Conservation (phyloP, 2,329 filamentous ascomycete genomes). For the Beauveria brongniartii region DNA sequence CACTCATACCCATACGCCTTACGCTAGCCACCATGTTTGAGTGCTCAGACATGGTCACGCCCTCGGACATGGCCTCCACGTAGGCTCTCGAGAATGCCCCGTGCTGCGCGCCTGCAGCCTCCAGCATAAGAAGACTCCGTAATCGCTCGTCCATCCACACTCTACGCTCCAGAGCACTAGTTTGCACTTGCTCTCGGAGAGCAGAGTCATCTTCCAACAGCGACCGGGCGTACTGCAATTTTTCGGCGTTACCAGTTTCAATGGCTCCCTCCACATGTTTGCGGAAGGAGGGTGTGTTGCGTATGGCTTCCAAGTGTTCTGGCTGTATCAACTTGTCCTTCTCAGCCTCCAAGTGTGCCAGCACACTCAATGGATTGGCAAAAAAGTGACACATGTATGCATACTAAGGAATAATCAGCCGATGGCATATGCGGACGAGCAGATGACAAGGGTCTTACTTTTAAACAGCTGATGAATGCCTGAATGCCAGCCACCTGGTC, state of each 20-base stretch:
- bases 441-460: slow-evolving; percentile 33
- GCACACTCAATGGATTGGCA: slow-evolving; percentile 63
- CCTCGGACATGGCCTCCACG: slow-evolving; percentile 49
- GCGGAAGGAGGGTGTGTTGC: slow-evolving; percentile 62
- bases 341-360: slow-evolving; percentile 35
- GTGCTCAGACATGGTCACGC: slow-evolving; percentile 43
- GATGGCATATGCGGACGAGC: background rate
- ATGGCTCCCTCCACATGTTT: slow-evolving; percentile 41
- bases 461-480: slow-evolving; percentile 60
- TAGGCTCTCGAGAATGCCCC: slow-evolving; percentile 49
- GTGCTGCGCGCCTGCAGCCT: slow-evolving; percentile 28
- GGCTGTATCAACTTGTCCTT: slow-evolving; percentile 36
- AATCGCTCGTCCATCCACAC: slow-evolving; percentile 36
- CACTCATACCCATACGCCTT: slow-evolving; percentile 42
- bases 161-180: slow-evolving; percentile 24
- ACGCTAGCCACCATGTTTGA: slow-evolving; percentile 49
- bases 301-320: slow-evolving; percentile 59
- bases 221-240: slow-evolving; percentile 34
- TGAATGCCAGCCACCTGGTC: slow-evolving; percentile 72
- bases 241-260: slow-evolving; percentile 31
- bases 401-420: slow-evolving; percentile 42
- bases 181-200: slow-evolving; percentile 38
- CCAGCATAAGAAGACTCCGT: slow-evolving; percentile 39
- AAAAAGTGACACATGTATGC: slow-evolving; percentile 83
- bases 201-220: slow-evolving; percentile 54